Conservation (phyloP, 169 alveolate genomes). For the Theileria orientalis region DNA sequence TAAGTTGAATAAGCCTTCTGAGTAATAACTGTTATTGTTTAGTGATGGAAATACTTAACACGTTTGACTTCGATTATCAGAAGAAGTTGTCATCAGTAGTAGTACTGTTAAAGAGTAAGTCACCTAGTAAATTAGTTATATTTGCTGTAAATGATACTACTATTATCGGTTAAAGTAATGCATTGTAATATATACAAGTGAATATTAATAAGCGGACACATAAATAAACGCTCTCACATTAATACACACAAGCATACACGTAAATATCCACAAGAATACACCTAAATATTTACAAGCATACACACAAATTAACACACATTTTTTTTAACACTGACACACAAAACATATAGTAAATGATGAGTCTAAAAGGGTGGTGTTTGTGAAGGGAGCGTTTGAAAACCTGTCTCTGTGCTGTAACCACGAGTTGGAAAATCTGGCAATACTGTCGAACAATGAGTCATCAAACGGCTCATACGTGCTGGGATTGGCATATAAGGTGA, state of each 20-base stretch:
- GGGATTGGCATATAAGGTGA: constrained; percentile 50
- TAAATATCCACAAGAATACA: too few relatives aligned
- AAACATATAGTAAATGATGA: constrained; percentile 19
- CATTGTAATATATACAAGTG: neutral
- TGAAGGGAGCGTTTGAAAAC: constrained; percentile 65
- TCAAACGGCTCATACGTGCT: constrained; percentile 55
- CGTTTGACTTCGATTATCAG: constrained; percentile 64
- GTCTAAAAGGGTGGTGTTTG: constrained; percentile 29
- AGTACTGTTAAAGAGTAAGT: constrained; percentile 25
- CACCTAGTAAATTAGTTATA: too few relatives aligned
- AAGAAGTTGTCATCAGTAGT: constrained; percentile 63
- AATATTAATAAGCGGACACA: neutral
- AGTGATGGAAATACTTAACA: constrained; percentile 43
- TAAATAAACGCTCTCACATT: too few relatives aligned
- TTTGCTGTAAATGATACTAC: too few relatives aligned
- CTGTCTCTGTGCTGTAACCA: constrained; percentile 47
- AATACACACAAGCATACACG: too few relatives aligned
- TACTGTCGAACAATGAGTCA: constrained; percentile 43
- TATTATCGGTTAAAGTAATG: neutral
- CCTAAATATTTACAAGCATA: neutral
- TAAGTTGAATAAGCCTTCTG: neutral
- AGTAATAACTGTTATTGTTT: constrained; percentile 1
- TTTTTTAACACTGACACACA: neutral
- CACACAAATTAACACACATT: neutral
- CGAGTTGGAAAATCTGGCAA: constrained; percentile 16